Evolutionary conservation across 148 eudicot genomes (phyloP).

Genomic region (Arctostaphylos glauca): DNA sequence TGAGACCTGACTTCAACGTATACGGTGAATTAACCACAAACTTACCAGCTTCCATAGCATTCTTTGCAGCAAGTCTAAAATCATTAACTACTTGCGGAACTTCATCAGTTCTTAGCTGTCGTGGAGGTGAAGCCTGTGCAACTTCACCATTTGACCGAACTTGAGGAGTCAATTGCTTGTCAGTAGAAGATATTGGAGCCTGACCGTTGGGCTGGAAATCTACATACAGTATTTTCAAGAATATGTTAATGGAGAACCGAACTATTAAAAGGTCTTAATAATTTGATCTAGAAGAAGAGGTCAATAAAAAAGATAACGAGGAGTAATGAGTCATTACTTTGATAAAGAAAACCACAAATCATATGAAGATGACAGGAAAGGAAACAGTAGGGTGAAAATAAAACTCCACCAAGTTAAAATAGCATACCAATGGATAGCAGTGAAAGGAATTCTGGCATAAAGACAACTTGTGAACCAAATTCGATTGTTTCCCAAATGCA

Average conservation of each 20-base stretch:
- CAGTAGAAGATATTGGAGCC: conserved; percentile 13
- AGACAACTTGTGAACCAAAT: too few relatives aligned
- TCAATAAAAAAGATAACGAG: neutral
- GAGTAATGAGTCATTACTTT: neutral
- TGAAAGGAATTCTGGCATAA: too few relatives aligned
- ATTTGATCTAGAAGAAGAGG: neutral
- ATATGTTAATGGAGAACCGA: neutral
- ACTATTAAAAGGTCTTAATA: neutral
- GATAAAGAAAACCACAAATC: neutral
- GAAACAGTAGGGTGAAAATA: too few relatives aligned
- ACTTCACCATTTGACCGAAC: neutral
- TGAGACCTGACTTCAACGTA: neutral
- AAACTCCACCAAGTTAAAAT: too few relatives aligned
- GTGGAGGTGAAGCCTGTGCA: conserved; percentile 4
- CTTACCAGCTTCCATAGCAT: conserved; percentile 16
- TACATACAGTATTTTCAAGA: neutral
- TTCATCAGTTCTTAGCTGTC: conserved; percentile 2
- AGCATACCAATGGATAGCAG: too few relatives aligned
- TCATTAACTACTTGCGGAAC: neutral
- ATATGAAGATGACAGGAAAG: too few relatives aligned
- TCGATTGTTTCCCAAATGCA: too few relatives aligned
- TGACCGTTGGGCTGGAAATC: neutral
- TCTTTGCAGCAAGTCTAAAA: conserved; percentile 9
- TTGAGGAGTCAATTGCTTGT: conserved; percentile 6
- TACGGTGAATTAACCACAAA: neutral